Conservation (phyloP, 768 basidiomycete genomes). For the Suillus cothurnatus region DNA sequence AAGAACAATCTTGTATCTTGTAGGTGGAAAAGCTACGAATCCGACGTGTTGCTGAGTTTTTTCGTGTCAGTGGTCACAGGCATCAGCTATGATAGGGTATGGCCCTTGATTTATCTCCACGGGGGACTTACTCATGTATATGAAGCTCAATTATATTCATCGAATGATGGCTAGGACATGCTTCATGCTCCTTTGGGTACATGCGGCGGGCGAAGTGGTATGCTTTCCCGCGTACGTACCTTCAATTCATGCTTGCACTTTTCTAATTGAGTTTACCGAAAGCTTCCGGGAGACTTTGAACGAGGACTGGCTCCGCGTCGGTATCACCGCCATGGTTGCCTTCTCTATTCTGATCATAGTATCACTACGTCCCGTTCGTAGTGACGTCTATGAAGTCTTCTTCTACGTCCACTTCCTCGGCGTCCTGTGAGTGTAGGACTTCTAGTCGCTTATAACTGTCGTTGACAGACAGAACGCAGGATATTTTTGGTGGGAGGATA, state of each 20-base stretch:
- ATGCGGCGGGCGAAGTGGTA: conserved; percentile 34
- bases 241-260: not conserved
- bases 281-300: conserved; percentile 6
- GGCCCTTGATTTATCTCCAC: not conserved
- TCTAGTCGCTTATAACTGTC: not conserved
- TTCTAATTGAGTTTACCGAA: not conserved
- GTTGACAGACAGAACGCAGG: not conserved
- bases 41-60: not conserved
- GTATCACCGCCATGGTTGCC: conserved; percentile 37
- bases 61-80: conserved; percentile 21
- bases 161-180: conserved; percentile 48
- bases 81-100: conserved; percentile 25
- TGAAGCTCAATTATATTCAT: conserved; percentile 43
- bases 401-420: conserved; percentile 46
- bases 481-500: conserved; percentile 39
- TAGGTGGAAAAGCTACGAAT: conserved; percentile 9
- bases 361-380: conserved; percentile 52
- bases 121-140: not conserved
- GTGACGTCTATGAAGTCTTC: conserved; percentile 53
- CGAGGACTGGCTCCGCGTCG: conserved; percentile 29
- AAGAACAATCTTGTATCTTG: conserved; percentile 39
- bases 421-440: conserved; percentile 34
- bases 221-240: conserved; percentile 14
- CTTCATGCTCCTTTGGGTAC: conserved; percentile 50
- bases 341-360: conserved; percentile 44